Evolutionary conservation across 257 asterid species (phyloP), one percentile per base, ranked within the genome.

Genomic region (Solanum chilense): DNA sequence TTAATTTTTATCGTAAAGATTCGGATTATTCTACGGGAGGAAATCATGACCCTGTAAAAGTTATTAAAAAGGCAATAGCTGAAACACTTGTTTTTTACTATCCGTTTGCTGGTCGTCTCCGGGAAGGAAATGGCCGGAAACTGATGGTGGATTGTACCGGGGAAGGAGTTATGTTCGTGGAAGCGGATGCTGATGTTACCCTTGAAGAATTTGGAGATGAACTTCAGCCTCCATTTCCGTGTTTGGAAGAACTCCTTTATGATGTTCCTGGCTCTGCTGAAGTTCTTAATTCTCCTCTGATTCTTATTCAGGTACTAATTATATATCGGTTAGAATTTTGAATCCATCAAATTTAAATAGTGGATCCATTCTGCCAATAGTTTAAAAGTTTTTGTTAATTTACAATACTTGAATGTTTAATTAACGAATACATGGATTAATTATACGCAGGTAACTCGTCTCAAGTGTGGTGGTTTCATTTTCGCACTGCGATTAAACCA

Each of bases 391-490:
- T 52, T 52, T 52, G 62, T 52, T 52, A 52, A 16, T 1, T 2
- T 16, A 16, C 62, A 16, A 52, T 16, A 52, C 9, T 15, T 49
- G 60, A 49, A 29, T 7, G 15, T 12, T 31, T 69, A 69, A 7
- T 31, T 69, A 7, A 31, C 13, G 12, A 25, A 76, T 44, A 25
- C 2, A n/a, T 76, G 13, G 13, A 39, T 66, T 66, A 27, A 69
- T 42, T 77, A 20, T 78, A 13, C 42, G 73, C 70, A 94, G 98
- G 97, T 95, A 42, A 95, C 98, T 5, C 96, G 96, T 27, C 90
- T 95, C 3, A 89, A 13, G 37, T 95, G 98, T 56, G 96, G 95
- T 12, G 94, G 98, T 16, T 95, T 93, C 80, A 91, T 94, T 47
- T 89, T 95, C 1, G 94, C 94, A 3, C 64, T 93, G 39, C 95